Percentiles rank a stretch among this genome's conserved stretches.
Conservation (phyloP, 441 rosid species). For the Populus hybrid region DNA sequence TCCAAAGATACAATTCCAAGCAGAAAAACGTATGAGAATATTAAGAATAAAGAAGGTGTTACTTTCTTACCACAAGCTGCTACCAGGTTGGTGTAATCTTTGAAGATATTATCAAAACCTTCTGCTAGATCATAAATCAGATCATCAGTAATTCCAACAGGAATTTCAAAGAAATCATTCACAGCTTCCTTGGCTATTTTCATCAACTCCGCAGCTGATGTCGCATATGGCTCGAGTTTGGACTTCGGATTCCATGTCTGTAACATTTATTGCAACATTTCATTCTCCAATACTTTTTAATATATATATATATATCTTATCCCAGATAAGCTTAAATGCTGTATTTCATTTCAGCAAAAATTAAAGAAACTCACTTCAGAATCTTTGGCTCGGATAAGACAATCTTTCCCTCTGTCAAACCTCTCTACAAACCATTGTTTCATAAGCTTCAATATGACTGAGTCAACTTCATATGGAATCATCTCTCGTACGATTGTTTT, state of each 20-base stretch:
- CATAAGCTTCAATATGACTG: constrained; percentile 48
- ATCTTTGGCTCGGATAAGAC: constrained; percentile 52
- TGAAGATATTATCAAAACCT: constrained; percentile 59
- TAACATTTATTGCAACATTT: constrained; percentile 13
- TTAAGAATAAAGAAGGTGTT: not conserved
- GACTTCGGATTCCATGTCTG: constrained; percentile 95
- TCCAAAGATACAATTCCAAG: too few species aligned
- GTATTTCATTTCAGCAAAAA: not conserved
- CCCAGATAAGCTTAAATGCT: not conserved
- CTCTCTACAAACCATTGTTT: constrained; percentile 70
- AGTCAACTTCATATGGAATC: constrained; percentile 83
- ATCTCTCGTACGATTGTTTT: constrained; percentile 73
- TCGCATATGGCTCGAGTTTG: constrained; percentile 79
- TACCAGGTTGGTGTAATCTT: constrained; percentile 63
- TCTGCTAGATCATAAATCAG: constrained; percentile 64
- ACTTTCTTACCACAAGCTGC: constrained; percentile 66
- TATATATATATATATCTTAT: too few species aligned
- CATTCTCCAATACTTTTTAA: not conserved
- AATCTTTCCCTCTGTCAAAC: constrained; percentile 47
- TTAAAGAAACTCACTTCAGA: constrained; percentile 54
- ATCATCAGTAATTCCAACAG: constrained; percentile 66
- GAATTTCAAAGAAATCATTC: constrained; percentile 75
- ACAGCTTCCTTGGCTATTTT: constrained; percentile 53
- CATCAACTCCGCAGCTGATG: constrained; percentile 66
- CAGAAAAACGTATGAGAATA: too few species aligned